Evolutionary conservation across 345 rosid genomes (phyloP).

Genomic region (Hibiscus trionum): DNA sequence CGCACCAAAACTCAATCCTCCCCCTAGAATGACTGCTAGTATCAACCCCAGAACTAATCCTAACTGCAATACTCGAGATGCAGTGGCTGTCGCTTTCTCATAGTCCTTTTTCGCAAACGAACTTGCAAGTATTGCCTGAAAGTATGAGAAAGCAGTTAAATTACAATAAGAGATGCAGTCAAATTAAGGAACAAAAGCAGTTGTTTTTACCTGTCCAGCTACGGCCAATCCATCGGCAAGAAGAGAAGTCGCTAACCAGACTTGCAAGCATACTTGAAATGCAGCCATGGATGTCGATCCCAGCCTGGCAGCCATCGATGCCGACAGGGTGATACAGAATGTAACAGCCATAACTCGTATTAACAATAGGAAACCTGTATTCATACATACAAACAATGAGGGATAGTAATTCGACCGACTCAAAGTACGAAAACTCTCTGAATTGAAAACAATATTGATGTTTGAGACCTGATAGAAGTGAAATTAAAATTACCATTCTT

Average conservation of each 20-base stretch:
- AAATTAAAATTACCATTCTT: constrained; percentile 46
- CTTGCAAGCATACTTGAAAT: constrained; percentile 95
- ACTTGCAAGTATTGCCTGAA: constrained; percentile 77
- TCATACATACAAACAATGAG: not conserved
- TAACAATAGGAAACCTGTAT: constrained; percentile 64
- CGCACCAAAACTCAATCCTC: constrained; percentile 57
- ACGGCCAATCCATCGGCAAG: constrained; percentile 93
- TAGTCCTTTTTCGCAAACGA: constrained; percentile 71
- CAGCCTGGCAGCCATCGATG: constrained; percentile 82
- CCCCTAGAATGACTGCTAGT: constrained; percentile 51
- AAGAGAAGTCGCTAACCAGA: constrained; percentile 92
- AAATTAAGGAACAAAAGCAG: not conserved
- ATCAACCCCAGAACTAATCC: constrained; percentile 64
- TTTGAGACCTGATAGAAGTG: not conserved
- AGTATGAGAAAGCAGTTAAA: not conserved
- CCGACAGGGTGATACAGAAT: constrained; percentile 84
- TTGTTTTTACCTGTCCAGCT: constrained; percentile 75
- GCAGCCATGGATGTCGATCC: constrained; percentile 90
- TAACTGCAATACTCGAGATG: constrained; percentile 66
- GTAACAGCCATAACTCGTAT: constrained; percentile 85
- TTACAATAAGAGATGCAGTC: not conserved
- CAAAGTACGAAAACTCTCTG: not conserved
- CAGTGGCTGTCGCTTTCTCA: constrained; percentile 56
- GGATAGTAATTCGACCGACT: not conserved
- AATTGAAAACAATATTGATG: not conserved